A percentile compares a stretch with the other conserved stretches of the same genome.
phyloP scores from a whole-genome alignment of 208 protist genomes.

The Porcisia hertigi region DNA sequence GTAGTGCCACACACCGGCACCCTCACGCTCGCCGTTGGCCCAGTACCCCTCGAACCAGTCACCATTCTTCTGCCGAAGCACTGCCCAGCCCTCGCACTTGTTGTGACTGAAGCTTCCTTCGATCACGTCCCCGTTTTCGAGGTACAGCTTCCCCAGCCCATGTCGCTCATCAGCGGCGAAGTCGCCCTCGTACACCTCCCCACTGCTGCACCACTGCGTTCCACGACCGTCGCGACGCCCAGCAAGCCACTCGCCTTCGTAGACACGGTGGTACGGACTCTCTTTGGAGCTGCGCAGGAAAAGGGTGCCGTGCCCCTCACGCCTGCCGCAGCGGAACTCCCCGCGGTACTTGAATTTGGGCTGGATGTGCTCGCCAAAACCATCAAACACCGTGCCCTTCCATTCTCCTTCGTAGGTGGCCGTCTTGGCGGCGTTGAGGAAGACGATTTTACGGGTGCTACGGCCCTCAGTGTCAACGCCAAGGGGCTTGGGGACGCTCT shows the following conservation, averaged over 20 bases:
- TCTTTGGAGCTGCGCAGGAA: conserved; percentile 64
- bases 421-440: conserved; percentile 77
- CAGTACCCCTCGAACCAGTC: conserved; percentile 92
- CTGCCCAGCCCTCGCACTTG: conserved; percentile 73
- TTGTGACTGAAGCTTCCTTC: conserved; percentile 79
- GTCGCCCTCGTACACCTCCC: conserved; percentile 90
- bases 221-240: conserved; percentile 83
- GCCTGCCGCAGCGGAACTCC: conserved; percentile 74
- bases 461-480: conserved; percentile 24
- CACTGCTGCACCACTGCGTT: conserved; percentile 77
- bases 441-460: conserved; percentile 68
- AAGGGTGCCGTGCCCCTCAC: conserved; percentile 84
- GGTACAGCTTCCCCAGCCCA: conserved; percentile 79
- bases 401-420: conserved; percentile 91
- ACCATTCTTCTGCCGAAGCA: conserved; percentile 58
- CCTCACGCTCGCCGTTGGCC: conserved; percentile 77
- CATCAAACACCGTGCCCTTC: conserved; percentile 78
- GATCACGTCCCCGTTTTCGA: conserved; percentile 79
- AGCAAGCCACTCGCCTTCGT: conserved; percentile 85
- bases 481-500: not conserved
- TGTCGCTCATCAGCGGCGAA: conserved; percentile 69
- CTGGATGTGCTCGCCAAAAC: conserved; percentile 84
- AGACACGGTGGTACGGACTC: conserved; percentile 75
- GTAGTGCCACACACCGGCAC: conserved; percentile 88
- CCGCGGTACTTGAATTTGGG: conserved; percentile 79